phyloP scores from a whole-genome alignment of 176 grass and related monocot genomes.

The Lolium multiflorum region DNA sequence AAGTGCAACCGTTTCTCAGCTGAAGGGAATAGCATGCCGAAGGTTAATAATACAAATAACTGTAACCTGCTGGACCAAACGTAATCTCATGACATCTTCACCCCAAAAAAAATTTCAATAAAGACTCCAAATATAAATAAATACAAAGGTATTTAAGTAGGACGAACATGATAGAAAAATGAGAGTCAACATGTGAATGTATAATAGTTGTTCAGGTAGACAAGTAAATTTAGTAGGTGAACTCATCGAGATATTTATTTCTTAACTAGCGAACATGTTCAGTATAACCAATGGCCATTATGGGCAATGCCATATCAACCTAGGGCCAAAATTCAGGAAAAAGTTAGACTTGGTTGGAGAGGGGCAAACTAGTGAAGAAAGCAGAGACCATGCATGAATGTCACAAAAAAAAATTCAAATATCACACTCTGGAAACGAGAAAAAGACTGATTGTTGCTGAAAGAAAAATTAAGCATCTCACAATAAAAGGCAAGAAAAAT shows the following conservation, averaged over 20 bases:
- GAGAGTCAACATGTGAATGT: not conserved
- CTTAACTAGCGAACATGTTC: constrained; percentile 17
- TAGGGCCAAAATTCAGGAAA: constrained; percentile 21
- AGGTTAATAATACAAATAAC: not conserved
- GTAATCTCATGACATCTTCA: not conserved
- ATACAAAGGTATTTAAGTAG: not conserved
- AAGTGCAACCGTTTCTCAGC: too few species aligned
- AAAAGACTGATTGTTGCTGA: not conserved
- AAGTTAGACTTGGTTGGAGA: not conserved
- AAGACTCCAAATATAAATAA: not conserved
- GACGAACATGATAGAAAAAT: not conserved
- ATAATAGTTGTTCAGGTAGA: not conserved
- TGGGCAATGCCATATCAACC: not conserved
- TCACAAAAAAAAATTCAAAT: not conserved
- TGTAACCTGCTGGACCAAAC: constrained; percentile 6
- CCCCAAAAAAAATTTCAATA: too few species aligned
- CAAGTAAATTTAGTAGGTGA: not conserved
- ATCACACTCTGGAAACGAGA: constrained; percentile 28
- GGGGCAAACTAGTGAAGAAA: not conserved
- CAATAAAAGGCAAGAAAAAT: not conserved
- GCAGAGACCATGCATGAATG: constrained; percentile 5
- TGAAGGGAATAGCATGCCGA: not conserved
- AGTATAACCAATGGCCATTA: constrained; percentile 16
- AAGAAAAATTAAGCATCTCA: constrained; percentile 20
- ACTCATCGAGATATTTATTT: not conserved